Evolutionary conservation across 768 basidiomycete species (phyloP), one percentile per base, ranked within the genome.

Genomic region (Rossbeevera mucosa): DNA sequence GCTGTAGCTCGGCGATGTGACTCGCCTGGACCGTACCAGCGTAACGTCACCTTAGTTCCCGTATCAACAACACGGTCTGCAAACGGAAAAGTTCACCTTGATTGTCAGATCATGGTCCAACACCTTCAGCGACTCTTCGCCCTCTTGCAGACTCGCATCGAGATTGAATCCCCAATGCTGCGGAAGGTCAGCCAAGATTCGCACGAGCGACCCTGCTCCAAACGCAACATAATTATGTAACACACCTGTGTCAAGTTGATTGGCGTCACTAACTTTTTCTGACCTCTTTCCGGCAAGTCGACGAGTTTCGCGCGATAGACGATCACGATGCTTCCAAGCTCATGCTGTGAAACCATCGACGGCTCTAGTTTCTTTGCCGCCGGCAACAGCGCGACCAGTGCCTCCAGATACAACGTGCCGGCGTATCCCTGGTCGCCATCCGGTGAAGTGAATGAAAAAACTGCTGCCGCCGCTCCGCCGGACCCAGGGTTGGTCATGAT

Each of bases 121-220:
- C 36, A 89, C 76, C 24, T 73, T 73, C 26, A 80, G 67, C 14
- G 71, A 64, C 29, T 78, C 75, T 3, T 67, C 59, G 6, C 70
- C 74, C 7, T 69, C 63, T 36, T 72, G 62, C 38, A 85, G 70
- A 59, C 85, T 88, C 1, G 84, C 86, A 29, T 87, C 83, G 11
- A 89, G 77, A 61, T 90, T 89, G 73, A 88, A 89, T 25, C 87
- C 88, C 86, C 86, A 89, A 65, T 89, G 87, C 85, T 89, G 52
- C 47, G 26, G 48, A 47, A n/a, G n/a, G n/a, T 43, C 25, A 29
- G 29, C 29, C 29, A 13, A 29, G 6, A 29, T 29, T 29, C 29
- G 29, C 29, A 29, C 29, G 29, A 11, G 5, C 29, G 13, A 13
- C 29, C 29, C 7, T 29, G 12, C 29, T 12, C 29, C 12, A 13